A percentile compares a stretch with the other conserved stretches of the same genome.
These are phyloP conservation scores for Phialemonium atrogriseum DNA, from an alignment of 2,329 filamentous ascomycete genomes.

Conservation along the genomic window DNA sequence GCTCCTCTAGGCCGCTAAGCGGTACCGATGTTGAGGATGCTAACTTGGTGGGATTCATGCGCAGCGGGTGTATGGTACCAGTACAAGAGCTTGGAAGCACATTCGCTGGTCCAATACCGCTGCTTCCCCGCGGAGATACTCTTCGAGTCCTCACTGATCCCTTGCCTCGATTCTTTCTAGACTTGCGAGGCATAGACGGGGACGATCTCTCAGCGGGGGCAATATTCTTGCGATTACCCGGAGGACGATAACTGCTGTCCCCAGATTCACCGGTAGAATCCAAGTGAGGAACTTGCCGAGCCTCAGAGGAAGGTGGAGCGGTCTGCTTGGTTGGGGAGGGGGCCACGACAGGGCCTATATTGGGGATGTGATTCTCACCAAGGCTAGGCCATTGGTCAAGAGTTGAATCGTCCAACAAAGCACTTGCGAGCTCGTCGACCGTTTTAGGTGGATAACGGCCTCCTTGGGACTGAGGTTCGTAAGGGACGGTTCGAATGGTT, in stretches of 20 bases:
- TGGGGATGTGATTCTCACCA: not conserved
- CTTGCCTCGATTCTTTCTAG: not conserved
- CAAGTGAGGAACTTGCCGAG: no score
- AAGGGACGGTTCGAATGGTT: no score
- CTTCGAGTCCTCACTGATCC: not conserved
- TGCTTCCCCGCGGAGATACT: not conserved
- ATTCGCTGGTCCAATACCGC: not conserved
- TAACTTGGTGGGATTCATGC: no score
- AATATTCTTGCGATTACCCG: conserved; percentile 1
- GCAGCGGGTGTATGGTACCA: no score
- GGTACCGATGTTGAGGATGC: not conserved
- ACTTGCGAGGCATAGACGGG: not conserved
- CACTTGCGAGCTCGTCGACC: conserved; percentile 1
- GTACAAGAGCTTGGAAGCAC: no score
- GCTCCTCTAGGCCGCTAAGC: conserved; percentile 3
- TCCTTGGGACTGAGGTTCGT: no score
- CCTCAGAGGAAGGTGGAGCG: no score
- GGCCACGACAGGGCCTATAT: not conserved
- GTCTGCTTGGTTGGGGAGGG: not conserved
- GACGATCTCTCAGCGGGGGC: not conserved
- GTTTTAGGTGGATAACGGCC: no score
- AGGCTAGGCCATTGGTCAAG: not conserved
- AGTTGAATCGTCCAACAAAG: not conserved
- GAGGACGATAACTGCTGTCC: no score
- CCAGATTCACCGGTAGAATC: no score